Conservation (phyloP, 1,284 basidiomycete genomes). For the Ustilago cynodontis region DNA sequence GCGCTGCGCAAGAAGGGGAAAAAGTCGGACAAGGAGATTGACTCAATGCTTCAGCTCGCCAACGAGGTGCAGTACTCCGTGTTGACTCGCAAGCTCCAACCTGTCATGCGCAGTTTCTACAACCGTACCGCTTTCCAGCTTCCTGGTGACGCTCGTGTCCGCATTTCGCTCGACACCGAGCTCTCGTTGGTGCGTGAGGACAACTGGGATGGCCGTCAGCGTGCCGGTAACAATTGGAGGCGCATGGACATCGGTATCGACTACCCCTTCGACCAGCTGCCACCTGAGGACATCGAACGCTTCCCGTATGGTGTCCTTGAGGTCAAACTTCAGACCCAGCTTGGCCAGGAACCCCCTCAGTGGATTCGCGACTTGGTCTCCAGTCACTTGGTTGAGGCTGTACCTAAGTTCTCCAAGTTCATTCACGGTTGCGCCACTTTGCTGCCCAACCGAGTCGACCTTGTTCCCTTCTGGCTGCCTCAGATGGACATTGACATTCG, state of each 20-base stretch:
- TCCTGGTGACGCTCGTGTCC: constrained; percentile 95
- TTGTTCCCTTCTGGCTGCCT: constrained; percentile 99
- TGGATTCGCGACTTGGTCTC: constrained; percentile 97
- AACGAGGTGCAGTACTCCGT: constrained; percentile 95
- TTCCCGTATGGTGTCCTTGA: constrained; percentile 95
- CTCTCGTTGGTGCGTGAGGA: constrained; percentile 94
- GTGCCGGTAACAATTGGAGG: constrained; percentile 91
- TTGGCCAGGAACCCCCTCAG: constrained; percentile 93
- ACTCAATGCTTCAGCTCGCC: constrained; percentile 94
- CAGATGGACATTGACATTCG: constrained; percentile 78
- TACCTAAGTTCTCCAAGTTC: constrained; percentile 82
- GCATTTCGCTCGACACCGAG: constrained; percentile 97
- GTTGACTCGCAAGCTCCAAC: constrained; percentile 81
- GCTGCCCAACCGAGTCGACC: constrained; percentile 90
- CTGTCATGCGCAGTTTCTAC: constrained; percentile 98
- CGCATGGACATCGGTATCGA: constrained; percentile 93
- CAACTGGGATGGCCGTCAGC: constrained; percentile 88
- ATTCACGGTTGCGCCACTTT: constrained; percentile 97
- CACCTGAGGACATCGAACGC: constrained; percentile 83
- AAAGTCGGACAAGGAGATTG: constrained; percentile 92
- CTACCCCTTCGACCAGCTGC: constrained; percentile 85
- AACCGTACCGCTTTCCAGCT: constrained; percentile 99
- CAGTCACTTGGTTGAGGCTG: constrained; percentile 80
- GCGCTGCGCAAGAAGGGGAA: constrained; percentile 89
- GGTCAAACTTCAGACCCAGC: constrained; percentile 96